Evolutionary conservation across 176 grass and related monocot species (phyloP).

Genomic region (Oryza meyeriana): DNA sequence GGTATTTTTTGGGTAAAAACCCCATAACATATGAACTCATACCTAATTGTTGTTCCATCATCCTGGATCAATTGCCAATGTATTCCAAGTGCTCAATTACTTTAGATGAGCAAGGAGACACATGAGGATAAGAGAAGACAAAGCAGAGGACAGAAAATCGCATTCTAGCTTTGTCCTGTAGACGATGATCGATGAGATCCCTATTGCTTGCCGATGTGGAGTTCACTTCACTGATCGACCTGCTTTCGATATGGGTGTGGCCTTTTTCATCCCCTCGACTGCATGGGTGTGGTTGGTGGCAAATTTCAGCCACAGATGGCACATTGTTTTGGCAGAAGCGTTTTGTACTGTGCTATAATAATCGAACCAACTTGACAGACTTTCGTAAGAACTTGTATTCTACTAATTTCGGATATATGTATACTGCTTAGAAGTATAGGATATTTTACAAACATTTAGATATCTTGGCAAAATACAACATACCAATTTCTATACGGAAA

Average conservation of each 20-base stretch:
- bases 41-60: neutral
- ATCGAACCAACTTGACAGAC: neutral
- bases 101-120: neutral
- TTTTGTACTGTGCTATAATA: neutral
- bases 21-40: neutral
- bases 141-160: constrained; percentile 8
- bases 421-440: too few relatives aligned
- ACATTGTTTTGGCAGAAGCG: neutral
- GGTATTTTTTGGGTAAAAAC: neutral
- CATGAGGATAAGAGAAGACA: constrained; percentile 12
- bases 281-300: constrained; percentile 16
- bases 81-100: neutral
- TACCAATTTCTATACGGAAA: too few relatives aligned
- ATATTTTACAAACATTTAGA: too few relatives aligned
- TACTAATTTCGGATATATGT: too few relatives aligned
- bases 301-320: constrained; percentile 10
- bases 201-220: constrained; percentile 36
- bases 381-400: too few relatives aligned
- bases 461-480: too few relatives aligned
- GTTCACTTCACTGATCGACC: constrained; percentile 8
- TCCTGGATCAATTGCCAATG: constrained; percentile 1
- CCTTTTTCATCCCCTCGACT: neutral
- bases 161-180: constrained; percentile 4
- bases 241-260: neutral
- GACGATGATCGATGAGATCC: neutral